phyloP scores from a whole-genome alignment of 2,329 filamentous ascomycete species.

The Trichoderma guizhouense region DNA sequence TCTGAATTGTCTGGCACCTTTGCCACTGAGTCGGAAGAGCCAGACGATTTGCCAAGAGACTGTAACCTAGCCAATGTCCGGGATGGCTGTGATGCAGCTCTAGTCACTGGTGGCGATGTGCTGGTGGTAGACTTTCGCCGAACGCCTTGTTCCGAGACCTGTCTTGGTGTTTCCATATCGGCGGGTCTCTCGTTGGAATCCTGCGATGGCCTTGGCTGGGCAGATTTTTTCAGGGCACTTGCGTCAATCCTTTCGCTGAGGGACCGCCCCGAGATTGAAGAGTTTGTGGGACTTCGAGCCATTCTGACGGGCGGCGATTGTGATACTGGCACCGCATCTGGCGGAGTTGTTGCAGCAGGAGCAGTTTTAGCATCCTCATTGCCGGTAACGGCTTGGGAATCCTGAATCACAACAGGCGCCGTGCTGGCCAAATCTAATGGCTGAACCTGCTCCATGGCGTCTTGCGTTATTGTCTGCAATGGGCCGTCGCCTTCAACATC shows the following conservation, averaged over 20 bases:
- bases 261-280: constrained; percentile 23
- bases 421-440: constrained; percentile 43
- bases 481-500: constrained; percentile 31
- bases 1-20: constrained; percentile 28
- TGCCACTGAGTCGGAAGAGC: constrained; percentile 34
- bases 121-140: constrained; percentile 45
- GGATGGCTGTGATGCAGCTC: constrained; percentile 51
- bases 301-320: constrained; percentile 24
- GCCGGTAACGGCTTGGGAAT: neutral
- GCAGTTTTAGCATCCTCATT: neutral
- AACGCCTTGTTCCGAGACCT: constrained; percentile 34
- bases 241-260: constrained; percentile 50
- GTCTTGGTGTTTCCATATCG: constrained; percentile 25
- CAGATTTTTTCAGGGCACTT: constrained; percentile 45
- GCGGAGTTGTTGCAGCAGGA: neutral
- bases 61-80: constrained; percentile 46
- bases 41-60: constrained; percentile 42
- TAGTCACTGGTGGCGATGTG: constrained; percentile 51
- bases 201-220: constrained; percentile 29
- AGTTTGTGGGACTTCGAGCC: constrained; percentile 22
- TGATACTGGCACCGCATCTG: constrained; percentile 17
- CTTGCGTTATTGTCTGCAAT: constrained; percentile 30
- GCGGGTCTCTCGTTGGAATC: constrained; percentile 29
- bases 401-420: constrained; percentile 22
- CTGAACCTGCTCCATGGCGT: constrained; percentile 45